phyloP scores from a whole-genome alignment of 2,329 filamentous ascomycete species.

The Lasiodiplodia hormozganensis region DNA sequence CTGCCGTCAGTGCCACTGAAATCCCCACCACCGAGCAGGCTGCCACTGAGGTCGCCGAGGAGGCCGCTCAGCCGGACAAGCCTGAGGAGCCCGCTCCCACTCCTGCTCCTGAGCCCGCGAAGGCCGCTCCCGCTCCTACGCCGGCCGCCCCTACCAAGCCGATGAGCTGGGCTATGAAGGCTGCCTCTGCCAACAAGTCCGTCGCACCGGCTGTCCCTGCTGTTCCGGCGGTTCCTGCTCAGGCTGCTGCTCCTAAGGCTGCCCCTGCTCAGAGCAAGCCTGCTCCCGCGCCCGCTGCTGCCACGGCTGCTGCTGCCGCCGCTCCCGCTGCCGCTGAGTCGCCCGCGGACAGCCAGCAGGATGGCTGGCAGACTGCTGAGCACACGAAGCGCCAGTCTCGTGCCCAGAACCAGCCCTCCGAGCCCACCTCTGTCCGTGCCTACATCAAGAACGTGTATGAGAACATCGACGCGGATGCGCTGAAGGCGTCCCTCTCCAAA shows the following conservation, averaged over 20 bases:
- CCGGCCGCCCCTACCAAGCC: slow-evolving; percentile 63
- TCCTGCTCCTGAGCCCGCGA: slow-evolving; percentile 62
- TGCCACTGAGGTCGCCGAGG: slow-evolving; percentile 36
- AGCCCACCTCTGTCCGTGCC: slow-evolving; percentile 79
- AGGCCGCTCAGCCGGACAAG: slow-evolving; percentile 57
- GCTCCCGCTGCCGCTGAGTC: slow-evolving; percentile 38
- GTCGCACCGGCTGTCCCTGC: slow-evolving; percentile 51
- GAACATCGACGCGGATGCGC: slow-evolving; percentile 76
- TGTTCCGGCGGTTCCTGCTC: slow-evolving; percentile 43
- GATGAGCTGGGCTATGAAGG: slow-evolving; percentile 73
- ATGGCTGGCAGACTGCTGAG: slow-evolving; percentile 87
- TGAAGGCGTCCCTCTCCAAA: slow-evolving; percentile 73
- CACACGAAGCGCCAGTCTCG: slow-evolving; percentile 86
- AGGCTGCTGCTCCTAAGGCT: slow-evolving; percentile 43
- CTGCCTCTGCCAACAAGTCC: slow-evolving; percentile 57
- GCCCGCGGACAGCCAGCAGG: slow-evolving; percentile 49
- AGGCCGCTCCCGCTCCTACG: slow-evolving; percentile 64
- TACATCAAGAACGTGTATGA: slow-evolving; percentile 97
- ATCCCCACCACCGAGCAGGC: slow-evolving; percentile 46
- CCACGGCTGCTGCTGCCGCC: slow-evolving; percentile 41
- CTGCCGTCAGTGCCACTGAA: slow-evolving; percentile 35
- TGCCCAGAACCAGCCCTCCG: slow-evolving; percentile 69
- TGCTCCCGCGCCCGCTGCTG: slow-evolving; percentile 35
- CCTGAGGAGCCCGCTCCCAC: slow-evolving; percentile 69
- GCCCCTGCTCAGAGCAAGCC: slow-evolving; percentile 30